Evolutionary conservation across 2,329 filamentous ascomycete genomes (phyloP), one percentile per base, ranked within the genome.

Genomic region (Didymellaceae sp.): DNA sequence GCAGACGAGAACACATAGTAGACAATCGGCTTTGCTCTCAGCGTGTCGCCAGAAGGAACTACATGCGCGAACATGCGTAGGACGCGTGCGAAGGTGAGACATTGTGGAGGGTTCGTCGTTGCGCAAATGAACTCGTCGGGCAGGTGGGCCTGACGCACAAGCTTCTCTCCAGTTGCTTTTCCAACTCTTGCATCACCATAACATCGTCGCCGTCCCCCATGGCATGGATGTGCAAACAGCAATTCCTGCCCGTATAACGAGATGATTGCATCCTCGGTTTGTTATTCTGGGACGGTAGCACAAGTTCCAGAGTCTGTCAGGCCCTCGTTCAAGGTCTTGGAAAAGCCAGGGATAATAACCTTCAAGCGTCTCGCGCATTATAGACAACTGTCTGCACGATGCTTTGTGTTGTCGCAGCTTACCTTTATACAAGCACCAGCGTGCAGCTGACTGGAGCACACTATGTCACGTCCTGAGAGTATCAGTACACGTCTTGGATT

Each of bases 171-270:
- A n/a, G 9, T 50, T 31, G 17, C 22, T 42, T 43, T 52, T 43
- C 48, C 42, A 33, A 34, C 48, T 52, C 43, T 52, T 52, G 44
- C 32, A 46, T 37, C 35, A 33, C 31, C 43, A n/a, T 32, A 28
- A 46, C 42, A 30, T 22, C 13, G 20, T 37, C 6, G 2, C 24
- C 10, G 13, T 31, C 8, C 24, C 22, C 25, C 5, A n/a, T 10
- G 11, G 14, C 13, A 37, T 31, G 9, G 17, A 32, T 20, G 26
- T 31, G 17, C 21, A 42, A 40, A 26, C 25, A 33, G 13, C 14
- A 25, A 16, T 25, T 5, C 18, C 18, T 16, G 13, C 24, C 45
- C 33, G 32, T 17, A 41, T 18, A 13, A 17, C 11, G 6, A 31
- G 14, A 6, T 6, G 8, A 18, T 32, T 16, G 30, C n/a, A 45